Evolutionary conservation across 1,284 basidiomycete species (phyloP).

Genomic region (Flammula alnicola): DNA sequence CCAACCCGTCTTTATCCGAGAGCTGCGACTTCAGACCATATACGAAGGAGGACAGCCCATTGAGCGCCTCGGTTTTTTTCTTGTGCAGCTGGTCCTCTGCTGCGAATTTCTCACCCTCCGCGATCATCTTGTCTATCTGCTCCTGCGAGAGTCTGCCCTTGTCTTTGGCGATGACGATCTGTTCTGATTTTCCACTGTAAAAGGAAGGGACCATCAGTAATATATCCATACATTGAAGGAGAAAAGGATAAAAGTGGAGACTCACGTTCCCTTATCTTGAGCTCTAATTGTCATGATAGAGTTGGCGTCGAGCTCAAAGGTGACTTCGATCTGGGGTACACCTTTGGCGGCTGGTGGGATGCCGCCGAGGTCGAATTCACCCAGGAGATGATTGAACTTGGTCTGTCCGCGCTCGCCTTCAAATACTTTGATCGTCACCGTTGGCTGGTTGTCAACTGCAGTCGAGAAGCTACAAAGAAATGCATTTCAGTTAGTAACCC

Average conservation of each 20-base stretch:
- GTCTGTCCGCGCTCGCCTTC: constrained; percentile 85
- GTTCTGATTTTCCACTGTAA: constrained; percentile 69
- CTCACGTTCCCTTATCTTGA: constrained; percentile 56
- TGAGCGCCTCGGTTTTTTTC: constrained; percentile 68
- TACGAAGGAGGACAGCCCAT: constrained; percentile 16
- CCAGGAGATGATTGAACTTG: constrained; percentile 87
- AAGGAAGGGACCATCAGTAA: constrained; percentile 5
- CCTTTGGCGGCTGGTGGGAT: constrained; percentile 86
- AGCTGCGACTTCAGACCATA: constrained; percentile 46
- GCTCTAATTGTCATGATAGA: constrained; percentile 77
- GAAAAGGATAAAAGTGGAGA: constrained; percentile 33
- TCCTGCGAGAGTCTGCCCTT: constrained; percentile 87
- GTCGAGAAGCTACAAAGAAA: constrained; percentile 62
- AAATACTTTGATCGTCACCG: constrained; percentile 77
- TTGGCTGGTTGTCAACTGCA: constrained; percentile 54
- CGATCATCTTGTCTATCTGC: constrained; percentile 88
- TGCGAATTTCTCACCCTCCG: constrained; percentile 80
- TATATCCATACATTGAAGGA: neutral
- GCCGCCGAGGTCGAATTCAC: constrained; percentile 83
- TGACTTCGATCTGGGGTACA: constrained; percentile 85
- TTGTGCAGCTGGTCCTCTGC: constrained; percentile 36
- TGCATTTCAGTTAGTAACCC: constrained; percentile 4
- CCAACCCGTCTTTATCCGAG: constrained; percentile 24
- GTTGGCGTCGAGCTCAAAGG: constrained; percentile 82
- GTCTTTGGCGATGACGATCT: constrained; percentile 84